These are phyloP conservation scores for Diaporthe velutina DNA, from an alignment of 2,329 filamentous ascomycete species.

Conservation along the genomic window DNA sequence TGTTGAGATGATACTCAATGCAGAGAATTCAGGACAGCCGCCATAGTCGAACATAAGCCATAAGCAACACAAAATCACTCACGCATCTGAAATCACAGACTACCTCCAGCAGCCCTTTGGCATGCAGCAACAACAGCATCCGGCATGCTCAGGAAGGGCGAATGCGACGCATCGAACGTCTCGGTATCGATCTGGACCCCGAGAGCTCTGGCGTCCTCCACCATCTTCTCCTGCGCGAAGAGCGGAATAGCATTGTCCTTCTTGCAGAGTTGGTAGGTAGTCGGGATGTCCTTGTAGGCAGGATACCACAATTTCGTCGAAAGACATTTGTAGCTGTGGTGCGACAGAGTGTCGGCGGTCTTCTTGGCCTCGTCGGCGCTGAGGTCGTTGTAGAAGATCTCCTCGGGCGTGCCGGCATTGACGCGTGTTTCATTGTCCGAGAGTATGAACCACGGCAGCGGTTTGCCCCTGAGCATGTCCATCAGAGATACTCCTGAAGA, in stretches of 20 bases:
- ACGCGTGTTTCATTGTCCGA: neutral
- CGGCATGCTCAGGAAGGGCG: slow-evolving; percentile 27
- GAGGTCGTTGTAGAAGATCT: slow-evolving; percentile 28
- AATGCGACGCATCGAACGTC: slow-evolving; percentile 20
- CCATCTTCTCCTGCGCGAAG: slow-evolving; percentile 16
- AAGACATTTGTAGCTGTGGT: slow-evolving; percentile 13
- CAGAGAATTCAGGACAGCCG: neutral
- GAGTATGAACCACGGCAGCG: slow-evolving; percentile 1
- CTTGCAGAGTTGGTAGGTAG: slow-evolving; percentile 7
- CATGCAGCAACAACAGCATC: slow-evolving; percentile 17
- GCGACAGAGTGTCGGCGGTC: neutral
- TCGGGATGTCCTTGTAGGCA: slow-evolving; percentile 28
- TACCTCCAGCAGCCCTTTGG: neutral
- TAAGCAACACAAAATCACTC: neutral
- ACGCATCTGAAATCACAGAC: neutral
- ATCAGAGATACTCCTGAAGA: neutral
- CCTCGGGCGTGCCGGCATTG: neutral
- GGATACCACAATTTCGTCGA: slow-evolving; percentile 6
- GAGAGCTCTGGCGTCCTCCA: neutral
- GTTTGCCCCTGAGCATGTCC: neutral
- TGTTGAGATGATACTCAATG: neutral
- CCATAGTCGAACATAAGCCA: neutral
- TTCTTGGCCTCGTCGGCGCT: slow-evolving; percentile 18
- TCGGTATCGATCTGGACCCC: slow-evolving; percentile 8
- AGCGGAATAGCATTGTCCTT: slow-evolving; percentile 26